Evolutionary conservation across 768 basidiomycete genomes (phyloP), one percentile per base, ranked within the genome.

Genomic region (Heimioporus sp.): DNA sequence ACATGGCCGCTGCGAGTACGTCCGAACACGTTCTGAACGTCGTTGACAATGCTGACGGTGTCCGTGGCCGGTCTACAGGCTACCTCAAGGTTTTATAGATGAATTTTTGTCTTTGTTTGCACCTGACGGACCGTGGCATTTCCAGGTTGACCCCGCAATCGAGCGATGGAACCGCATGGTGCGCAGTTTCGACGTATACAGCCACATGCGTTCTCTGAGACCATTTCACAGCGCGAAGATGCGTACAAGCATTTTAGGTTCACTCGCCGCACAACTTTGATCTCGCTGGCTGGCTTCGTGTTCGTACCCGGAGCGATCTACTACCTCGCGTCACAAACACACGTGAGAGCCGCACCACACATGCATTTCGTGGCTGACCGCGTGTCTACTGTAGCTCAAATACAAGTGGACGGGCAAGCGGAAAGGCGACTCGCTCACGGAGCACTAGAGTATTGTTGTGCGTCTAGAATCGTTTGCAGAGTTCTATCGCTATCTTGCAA

Each of bases 401-500:
- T 81, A 79, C 75, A 76, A 77, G 48, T 82, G 79, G 78, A 72
- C 66, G 48, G 82, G 79, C 10, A 79, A 74, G 57, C 73, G 70
- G 55, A 82, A 70, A 64, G 74, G 69, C 48, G 71, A 79, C 55
- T 65, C 73, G 17, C 65, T 80, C 35, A 62, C 57, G 37, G 63
- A 68, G 49, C 6, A 59, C n/a, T 70, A 56, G 41, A 49, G 21
- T 46, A 41, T 58, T 44, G 48, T 21, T 35, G 21, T 19, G 52
- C 43, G 30, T 53, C 73, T 74, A 97, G 49, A 96, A 65, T 61
- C 84, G 77, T 73, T 90, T 94, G 75, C 91, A 94, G 46, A 95
- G 66, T 67, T 88, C 86, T 72, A 98, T 96, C 12, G 95, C 95
- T 20, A 85, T 74, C 70, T 87, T 90, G 71, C 95, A 98, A 2